Conservation (phyloP, 2,329 filamentous ascomycete species). For the Penicillium sp. region DNA sequence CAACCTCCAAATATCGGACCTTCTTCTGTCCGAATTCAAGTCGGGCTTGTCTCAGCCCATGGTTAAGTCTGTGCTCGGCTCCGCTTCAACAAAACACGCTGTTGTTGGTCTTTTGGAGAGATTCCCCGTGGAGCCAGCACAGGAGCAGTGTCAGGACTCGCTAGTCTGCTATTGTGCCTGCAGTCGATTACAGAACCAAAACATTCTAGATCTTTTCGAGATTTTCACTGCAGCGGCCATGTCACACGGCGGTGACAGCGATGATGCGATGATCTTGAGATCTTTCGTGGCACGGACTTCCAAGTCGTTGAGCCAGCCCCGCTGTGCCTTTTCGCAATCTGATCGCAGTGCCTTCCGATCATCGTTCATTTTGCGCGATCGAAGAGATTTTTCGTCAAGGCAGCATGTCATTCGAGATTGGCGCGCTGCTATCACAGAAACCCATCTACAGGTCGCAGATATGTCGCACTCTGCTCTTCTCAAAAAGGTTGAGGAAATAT, state of each 20-base stretch:
- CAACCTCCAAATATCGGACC: slow-evolving; percentile 18
- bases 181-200: slow-evolving; percentile 18
- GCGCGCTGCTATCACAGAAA: slow-evolving; percentile 42
- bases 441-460: slow-evolving; percentile 40
- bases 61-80: slow-evolving; percentile 7
- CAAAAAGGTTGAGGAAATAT: slow-evolving; percentile 47
- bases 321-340: slow-evolving; percentile 15
- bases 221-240: slow-evolving; percentile 20
- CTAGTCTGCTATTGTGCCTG: slow-evolving; percentile 17
- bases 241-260: slow-evolving; percentile 3
- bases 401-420: slow-evolving; percentile 40
- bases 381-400: slow-evolving; percentile 12
- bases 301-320: slow-evolving; percentile 2
- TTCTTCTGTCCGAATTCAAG: slow-evolving; percentile 22
- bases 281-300: slow-evolving; percentile 18
- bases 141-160: slow-evolving; percentile 16
- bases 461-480: slow-evolving; percentile 45
- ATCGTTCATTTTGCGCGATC: slow-evolving; percentile 7
- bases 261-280: slow-evolving; percentile 13
- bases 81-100: slow-evolving; percentile 10
- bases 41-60: slow-evolving; percentile 7
- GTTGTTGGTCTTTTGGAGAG: slow-evolving; percentile 14
- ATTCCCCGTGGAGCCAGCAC: slow-evolving; percentile 17
- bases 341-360: slow-evolving; percentile 9
- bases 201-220: slow-evolving; percentile 22